Conservation (phyloP, 176 grass and related monocot species). For the Thinopyrum elongatum region DNA sequence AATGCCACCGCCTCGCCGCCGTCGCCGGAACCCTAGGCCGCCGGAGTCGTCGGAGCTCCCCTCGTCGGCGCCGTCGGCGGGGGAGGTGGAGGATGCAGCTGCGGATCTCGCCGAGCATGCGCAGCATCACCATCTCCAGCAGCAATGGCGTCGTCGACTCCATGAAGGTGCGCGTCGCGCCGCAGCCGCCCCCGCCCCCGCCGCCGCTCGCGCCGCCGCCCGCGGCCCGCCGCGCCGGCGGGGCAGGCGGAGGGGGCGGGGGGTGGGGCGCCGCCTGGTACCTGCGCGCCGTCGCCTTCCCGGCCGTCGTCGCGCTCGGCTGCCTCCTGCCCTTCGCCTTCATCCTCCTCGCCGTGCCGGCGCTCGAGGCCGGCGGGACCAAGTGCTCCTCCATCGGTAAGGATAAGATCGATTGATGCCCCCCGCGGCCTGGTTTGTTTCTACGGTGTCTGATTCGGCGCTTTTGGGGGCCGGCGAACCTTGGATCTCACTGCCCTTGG, state of each 20-base stretch:
- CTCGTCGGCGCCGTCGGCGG: conserved; percentile 44
- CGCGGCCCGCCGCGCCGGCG: conserved; percentile 23
- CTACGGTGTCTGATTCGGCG: conserved; percentile 11
- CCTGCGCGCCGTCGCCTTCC: conserved; percentile 48
- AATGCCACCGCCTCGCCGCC: conserved; percentile 57
- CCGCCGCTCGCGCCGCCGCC: conserved; percentile 37
- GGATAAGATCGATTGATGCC: conserved; percentile 37
- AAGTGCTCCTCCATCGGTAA: conserved; percentile 93
- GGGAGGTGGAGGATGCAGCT: conserved; percentile 90
- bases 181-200: conserved; percentile 58
- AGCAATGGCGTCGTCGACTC: conserved; percentile 93
- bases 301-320: conserved; percentile 57
- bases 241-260: conserved; percentile 15
- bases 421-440: conserved; percentile 34
- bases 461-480: conserved; percentile 7
- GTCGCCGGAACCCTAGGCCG: conserved; percentile 57
- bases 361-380: conserved; percentile 74
- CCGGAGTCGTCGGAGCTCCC: conserved; percentile 47
- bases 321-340: conserved; percentile 82
- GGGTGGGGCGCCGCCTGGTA: conserved; percentile 36
- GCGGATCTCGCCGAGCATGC: conserved; percentile 99
- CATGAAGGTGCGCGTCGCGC: conserved; percentile 94
- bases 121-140: conserved; percentile 98
- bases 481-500: conserved; percentile 28
- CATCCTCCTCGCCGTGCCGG: conserved; percentile 79